Evolutionary conservation across 2,329 filamentous ascomycete genomes (phyloP).

Genomic region (Cladobotryum mycophilum): DNA sequence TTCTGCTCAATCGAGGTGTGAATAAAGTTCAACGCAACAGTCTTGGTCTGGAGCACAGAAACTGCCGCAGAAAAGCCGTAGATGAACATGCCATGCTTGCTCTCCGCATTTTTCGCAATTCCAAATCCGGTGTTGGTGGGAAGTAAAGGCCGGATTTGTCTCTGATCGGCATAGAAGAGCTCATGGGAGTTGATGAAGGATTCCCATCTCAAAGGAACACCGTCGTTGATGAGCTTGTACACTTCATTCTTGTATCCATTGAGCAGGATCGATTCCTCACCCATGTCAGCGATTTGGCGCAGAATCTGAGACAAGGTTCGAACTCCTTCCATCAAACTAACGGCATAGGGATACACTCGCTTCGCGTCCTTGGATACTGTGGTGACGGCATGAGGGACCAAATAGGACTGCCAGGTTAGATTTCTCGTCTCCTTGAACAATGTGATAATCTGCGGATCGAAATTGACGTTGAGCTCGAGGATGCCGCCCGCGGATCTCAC

Average conservation of each 20-base stretch:
- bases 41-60: constrained; percentile 83
- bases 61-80: constrained; percentile 86
- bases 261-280: constrained; percentile 78
- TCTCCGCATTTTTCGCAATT: constrained; percentile 59
- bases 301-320: constrained; percentile 85
- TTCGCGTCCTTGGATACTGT: constrained; percentile 99
- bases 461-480: constrained; percentile 88
- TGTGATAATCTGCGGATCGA: constrained; percentile 93
- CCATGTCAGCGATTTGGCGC: constrained; percentile 77
- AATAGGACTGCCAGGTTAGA: constrained; percentile 88
- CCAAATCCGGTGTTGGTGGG: constrained; percentile 35
- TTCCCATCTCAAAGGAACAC: constrained; percentile 89
- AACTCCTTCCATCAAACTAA: constrained; percentile 98
- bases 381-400: constrained; percentile 88
- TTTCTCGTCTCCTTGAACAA: constrained; percentile 99
- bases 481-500: constrained; percentile 87
- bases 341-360: constrained; percentile 93
- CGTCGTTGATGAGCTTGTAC: constrained; percentile 75
- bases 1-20: constrained; percentile 77
- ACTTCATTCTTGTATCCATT: constrained; percentile 91
- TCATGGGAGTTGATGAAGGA: constrained; percentile 98
- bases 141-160: constrained; percentile 40
- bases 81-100: constrained; percentile 94
- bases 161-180: constrained; percentile 56
- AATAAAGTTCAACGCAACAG: constrained; percentile 68